Conservation (phyloP, 2,329 filamentous ascomycete species). For the Fusarium pilosicola region DNA sequence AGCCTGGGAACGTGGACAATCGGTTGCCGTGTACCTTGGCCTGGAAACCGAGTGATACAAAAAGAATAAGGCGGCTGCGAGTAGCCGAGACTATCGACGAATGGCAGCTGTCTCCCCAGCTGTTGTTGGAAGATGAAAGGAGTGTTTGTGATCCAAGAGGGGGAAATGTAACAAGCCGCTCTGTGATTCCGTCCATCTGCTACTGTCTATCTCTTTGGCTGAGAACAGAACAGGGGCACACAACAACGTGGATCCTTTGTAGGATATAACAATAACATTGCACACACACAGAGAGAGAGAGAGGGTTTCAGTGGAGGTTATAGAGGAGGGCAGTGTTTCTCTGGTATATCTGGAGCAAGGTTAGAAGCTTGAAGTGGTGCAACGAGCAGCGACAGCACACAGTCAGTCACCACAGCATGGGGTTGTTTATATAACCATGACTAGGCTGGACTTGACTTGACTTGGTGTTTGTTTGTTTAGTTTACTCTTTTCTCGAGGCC, state of each 20-base stretch:
- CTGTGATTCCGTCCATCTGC: constrained; percentile 22
- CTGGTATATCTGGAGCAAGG: not conserved
- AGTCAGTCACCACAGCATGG: not conserved
- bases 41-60: constrained; percentile 30
- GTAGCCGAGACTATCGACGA: constrained; percentile 27
- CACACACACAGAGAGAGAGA: not conserved
- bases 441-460: not conserved
- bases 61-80: constrained; percentile 27
- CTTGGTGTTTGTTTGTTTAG: not conserved
- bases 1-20: constrained; percentile 24
- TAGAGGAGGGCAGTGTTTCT: not conserved
- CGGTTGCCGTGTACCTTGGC: constrained; percentile 15
- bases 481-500: not conserved
- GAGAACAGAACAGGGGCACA: not conserved
- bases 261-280: not conserved
- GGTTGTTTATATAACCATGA: not conserved
- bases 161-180: constrained; percentile 32
- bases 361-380: not conserved
- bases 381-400: not conserved
- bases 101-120: constrained; percentile 9
- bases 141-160: constrained; percentile 20
- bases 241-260: constrained; percentile 10
- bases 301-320: not conserved
- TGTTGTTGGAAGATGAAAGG: constrained; percentile 2
- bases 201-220: not conserved